These are phyloP conservation scores for Beta corolliflora DNA, from an alignment of 179 eudicot genomes.

Conservation along the genomic window DNA sequence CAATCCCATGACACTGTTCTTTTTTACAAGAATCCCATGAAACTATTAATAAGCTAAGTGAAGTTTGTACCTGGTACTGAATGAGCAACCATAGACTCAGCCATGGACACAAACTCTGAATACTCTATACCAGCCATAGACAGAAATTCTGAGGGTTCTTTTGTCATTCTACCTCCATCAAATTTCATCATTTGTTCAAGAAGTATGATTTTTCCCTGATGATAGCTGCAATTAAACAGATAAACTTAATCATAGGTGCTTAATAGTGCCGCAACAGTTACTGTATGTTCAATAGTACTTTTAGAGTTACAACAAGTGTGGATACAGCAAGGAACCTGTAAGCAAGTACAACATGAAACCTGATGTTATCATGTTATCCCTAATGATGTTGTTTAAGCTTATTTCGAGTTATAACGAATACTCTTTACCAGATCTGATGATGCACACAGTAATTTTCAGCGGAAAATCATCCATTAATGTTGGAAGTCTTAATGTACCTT, in stretches of 20 bases:
- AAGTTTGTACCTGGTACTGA: neutral
- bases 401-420: neutral
- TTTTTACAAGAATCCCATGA: neutral
- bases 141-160: neutral
- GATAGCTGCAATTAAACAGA: slow-evolving; percentile 16
- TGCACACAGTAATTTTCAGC: neutral
- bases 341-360: neutral
- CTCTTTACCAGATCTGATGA: neutral
- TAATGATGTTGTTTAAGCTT: neutral
- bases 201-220: slow-evolving; percentile 1
- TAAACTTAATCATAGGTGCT: neutral
- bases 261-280: neutral
- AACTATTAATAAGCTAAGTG: neutral
- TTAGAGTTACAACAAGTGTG: neutral
- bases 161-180: neutral
- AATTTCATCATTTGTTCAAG: slow-evolving; percentile 19
- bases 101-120: neutral
- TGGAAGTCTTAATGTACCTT: too few species aligned
- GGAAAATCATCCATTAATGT: too few species aligned
- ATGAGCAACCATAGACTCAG: neutral
- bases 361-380: neutral
- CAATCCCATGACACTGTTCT: too few species aligned
- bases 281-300: neutral
- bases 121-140: neutral
- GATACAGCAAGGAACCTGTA: neutral